Conservation (phyloP, 805 yeast genomes). For the Tetrapisispora namnaoensis region DNA sequence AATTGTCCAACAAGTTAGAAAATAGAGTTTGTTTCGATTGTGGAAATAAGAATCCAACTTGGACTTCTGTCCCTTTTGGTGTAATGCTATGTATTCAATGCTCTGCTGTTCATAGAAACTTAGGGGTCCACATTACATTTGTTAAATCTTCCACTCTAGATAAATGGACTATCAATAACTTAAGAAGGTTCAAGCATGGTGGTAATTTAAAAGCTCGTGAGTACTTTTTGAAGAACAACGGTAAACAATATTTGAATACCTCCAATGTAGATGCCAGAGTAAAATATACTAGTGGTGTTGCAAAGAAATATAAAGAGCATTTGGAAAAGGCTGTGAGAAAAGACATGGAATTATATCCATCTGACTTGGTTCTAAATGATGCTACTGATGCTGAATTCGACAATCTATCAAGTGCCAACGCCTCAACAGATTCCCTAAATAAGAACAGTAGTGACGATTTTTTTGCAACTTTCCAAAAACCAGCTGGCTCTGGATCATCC, state of each 20-base stretch:
- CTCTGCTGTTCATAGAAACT: constrained; percentile 87
- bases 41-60: constrained; percentile 86
- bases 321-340: constrained; percentile 55
- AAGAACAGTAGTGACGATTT: constrained; percentile 65
- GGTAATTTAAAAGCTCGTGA: constrained; percentile 85
- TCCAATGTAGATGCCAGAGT: constrained; percentile 51
- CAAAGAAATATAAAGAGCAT: constrained; percentile 72
- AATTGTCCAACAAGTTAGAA: constrained; percentile 53
- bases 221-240: constrained; percentile 76
- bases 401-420: constrained; percentile 11
- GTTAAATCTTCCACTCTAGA: constrained; percentile 88
- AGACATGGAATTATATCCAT: constrained; percentile 67
- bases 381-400: constrained; percentile 11
- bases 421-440: constrained; percentile 24
- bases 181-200: constrained; percentile 87
- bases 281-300: constrained; percentile 74
- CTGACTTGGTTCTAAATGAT: constrained; percentile 45
- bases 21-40: constrained; percentile 92
- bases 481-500: constrained; percentile 36
- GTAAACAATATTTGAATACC: constrained; percentile 49
- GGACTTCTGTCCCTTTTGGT: constrained; percentile 98
- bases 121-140: constrained; percentile 94
- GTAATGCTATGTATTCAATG: constrained; percentile 88
- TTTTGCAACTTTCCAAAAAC: constrained; percentile 85
- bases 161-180: constrained; percentile 85